These are phyloP conservation scores for Fusarium clavum DNA, from an alignment of 2,329 filamentous ascomycete species.

Conservation along the genomic window DNA sequence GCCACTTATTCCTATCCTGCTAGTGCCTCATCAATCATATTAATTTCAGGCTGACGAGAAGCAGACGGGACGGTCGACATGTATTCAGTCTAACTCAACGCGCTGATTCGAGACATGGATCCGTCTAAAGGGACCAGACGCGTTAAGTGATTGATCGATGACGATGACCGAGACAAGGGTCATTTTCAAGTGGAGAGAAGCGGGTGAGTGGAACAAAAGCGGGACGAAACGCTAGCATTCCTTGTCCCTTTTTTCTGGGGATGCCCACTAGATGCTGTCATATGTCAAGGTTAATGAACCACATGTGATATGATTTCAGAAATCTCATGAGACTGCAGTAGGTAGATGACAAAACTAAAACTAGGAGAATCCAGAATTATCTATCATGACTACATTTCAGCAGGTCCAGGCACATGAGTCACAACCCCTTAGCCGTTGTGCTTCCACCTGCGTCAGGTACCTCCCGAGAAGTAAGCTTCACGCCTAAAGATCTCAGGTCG, in stretches of 20 bases:
- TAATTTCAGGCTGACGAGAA: background rate
- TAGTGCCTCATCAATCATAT: background rate
- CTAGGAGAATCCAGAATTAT: background rate
- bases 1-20: background rate
- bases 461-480: constrained; percentile 19
- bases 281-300: constrained; percentile 9
- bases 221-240: constrained; percentile 26
- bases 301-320: constrained; percentile 24
- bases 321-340: constrained; percentile 8
- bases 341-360: constrained; percentile 5
- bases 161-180: constrained; percentile 37
- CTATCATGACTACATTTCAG: background rate
- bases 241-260: constrained; percentile 38
- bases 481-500: constrained; percentile 16
- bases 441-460: constrained; percentile 9
- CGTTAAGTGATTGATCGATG: constrained; percentile 41
- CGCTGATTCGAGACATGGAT: constrained; percentile 8
- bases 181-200: constrained; percentile 30
- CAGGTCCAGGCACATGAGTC: constrained; percentile 1
- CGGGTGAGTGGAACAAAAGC: constrained; percentile 36
- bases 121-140: constrained; percentile 15
- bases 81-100: constrained; percentile 5
- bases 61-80: background rate
- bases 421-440: constrained; percentile 15
- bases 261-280: constrained; percentile 37